Percentiles rank a stretch among this genome's conserved stretches.
phyloP scores from a whole-genome alignment of 192 early-diverging fungal species.

The Coemansia nantahalensis region DNA sequence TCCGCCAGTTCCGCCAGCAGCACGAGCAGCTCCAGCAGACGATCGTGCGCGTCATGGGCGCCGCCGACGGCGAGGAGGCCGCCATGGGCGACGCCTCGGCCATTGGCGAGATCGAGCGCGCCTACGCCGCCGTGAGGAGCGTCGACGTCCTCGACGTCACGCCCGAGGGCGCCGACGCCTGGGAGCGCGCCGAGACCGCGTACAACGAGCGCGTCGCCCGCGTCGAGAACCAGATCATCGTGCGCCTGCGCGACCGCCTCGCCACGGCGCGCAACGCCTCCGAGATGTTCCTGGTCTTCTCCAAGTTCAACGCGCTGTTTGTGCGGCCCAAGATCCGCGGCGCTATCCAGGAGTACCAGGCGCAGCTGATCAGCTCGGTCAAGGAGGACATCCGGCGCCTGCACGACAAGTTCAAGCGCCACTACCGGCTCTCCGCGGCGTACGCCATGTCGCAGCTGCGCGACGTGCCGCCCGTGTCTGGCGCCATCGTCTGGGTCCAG shows the following conservation, averaged over 20 bases:
- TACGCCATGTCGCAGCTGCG: conserved; percentile 87
- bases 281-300: conserved; percentile 99
- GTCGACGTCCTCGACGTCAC: conserved; percentile 96
- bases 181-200: conserved; percentile 82
- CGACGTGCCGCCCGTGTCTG: conserved; percentile 90
- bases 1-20: conserved; percentile 90
- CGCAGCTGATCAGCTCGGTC: conserved; percentile 94
- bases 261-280: conserved; percentile 95
- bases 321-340: conserved; percentile 99
- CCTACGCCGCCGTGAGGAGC: conserved; percentile 88
- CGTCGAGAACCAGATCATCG: conserved; percentile 98
- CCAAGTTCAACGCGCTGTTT: conserved; percentile 99
- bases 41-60: conserved; percentile 87
- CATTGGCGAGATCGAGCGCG: conserved; percentile 82
- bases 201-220: conserved; percentile 95
- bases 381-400: conserved; percentile 97
- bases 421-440: conserved; percentile 87
- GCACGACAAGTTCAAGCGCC: conserved; percentile 93
- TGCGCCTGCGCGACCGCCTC: conserved; percentile 85
- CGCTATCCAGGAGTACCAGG: conserved; percentile 99
- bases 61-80: conserved; percentile 46
- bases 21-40: conserved; percentile 98
- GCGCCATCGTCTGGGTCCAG: conserved; percentile 93
- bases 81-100: conserved; percentile 67
- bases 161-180: conserved; percentile 87